Base-by-base conservation (phyloP, 192 early-diverging fungal genomes). In the Lunasporangiospora selenospora region DNA sequence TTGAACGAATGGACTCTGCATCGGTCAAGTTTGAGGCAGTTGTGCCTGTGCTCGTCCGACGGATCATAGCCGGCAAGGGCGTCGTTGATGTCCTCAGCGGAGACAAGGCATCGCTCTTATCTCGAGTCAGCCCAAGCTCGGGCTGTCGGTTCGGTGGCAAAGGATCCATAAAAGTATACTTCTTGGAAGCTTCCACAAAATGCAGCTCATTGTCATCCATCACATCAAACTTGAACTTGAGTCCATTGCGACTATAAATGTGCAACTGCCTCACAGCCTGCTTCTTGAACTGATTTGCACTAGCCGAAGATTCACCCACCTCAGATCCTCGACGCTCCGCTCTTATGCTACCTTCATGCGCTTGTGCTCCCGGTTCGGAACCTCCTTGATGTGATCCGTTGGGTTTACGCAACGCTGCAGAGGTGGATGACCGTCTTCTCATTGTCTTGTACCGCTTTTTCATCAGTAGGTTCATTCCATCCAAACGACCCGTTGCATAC, bases 211-310 rank as follows among this genome's bases (percentile, higher is more conserved):
- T 73, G 49, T 73, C 69, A 21, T 58, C 53, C 69, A 73, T 73
- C 3, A 73, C 69, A 58, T 73, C 69, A 63, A 73, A 73, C 49
- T 73, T 73, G 60, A 73, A 73, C 61, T 73, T 73, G 60, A 73
- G 69, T 33, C 69, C 69, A 16, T 73, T 73, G 6, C 61, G 60
- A 32, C 69, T 73, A 26, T 73, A 73, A 38, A 73, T 73, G 49
- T 73, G 69, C 0, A 73, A 41, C 24, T 73, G 69, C 24, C 34
- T 23, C 3, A 63, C 43, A 7, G 69, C 69, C 24, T 52, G 54
- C 34, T 73, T 73, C 43, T 73, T 73, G 55, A 73, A 73, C 36
- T 45, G 52, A 2, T 54, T 58, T 16, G 30, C 24, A 13, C n/a
- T n/a, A n/a, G n/a, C n/a, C n/a, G n/a, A n/a, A n/a, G n/a, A n/a